Conservation (phyloP, 164 flowering plant species). For the Berberis thunbergii region DNA sequence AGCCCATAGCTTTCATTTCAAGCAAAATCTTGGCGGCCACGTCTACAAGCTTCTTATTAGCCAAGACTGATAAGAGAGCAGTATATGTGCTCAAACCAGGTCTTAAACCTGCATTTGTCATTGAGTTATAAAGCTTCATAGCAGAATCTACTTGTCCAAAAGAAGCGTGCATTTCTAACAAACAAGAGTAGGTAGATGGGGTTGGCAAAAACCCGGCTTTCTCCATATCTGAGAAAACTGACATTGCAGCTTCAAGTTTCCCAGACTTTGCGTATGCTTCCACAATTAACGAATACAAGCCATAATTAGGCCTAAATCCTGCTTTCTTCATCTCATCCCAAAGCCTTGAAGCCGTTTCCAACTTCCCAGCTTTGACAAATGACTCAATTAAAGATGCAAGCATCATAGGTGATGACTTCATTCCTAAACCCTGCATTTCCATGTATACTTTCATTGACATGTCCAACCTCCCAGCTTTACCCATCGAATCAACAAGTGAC, state of each 20-base stretch:
- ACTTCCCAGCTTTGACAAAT: constrained; percentile 84
- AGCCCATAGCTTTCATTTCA: constrained; percentile 94
- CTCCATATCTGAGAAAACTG: constrained; percentile 85
- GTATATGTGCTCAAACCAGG: constrained; percentile 85
- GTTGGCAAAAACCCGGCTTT: constrained; percentile 91
- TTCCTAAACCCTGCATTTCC: constrained; percentile 82
- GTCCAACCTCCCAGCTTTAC: constrained; percentile 95
- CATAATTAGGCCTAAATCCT: constrained; percentile 89
- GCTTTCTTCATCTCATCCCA: constrained; percentile 97
- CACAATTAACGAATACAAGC: constrained; percentile 71
- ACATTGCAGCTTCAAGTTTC: constrained; percentile 85
- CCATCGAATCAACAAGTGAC: constrained; percentile 88
- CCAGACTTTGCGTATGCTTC: constrained; percentile 98
- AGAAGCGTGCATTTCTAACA: constrained; percentile 88
- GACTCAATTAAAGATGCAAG: constrained; percentile 87
- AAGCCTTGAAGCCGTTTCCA: constrained; percentile 63
- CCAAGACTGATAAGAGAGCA: constrained; percentile 67
- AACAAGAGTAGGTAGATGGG: constrained; percentile 83
- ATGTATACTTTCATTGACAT: constrained; percentile 71
- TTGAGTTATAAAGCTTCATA: constrained; percentile 88
- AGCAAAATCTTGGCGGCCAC: constrained; percentile 92
- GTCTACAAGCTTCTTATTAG: constrained; percentile 90
- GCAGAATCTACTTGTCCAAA: constrained; percentile 87
- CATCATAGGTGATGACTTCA: constrained; percentile 65
- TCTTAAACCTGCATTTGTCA: constrained; percentile 86